These are phyloP conservation scores for Botryosphaeria dothidea DNA, from an alignment of 2,329 filamentous ascomycete species.

Conservation along the genomic window DNA sequence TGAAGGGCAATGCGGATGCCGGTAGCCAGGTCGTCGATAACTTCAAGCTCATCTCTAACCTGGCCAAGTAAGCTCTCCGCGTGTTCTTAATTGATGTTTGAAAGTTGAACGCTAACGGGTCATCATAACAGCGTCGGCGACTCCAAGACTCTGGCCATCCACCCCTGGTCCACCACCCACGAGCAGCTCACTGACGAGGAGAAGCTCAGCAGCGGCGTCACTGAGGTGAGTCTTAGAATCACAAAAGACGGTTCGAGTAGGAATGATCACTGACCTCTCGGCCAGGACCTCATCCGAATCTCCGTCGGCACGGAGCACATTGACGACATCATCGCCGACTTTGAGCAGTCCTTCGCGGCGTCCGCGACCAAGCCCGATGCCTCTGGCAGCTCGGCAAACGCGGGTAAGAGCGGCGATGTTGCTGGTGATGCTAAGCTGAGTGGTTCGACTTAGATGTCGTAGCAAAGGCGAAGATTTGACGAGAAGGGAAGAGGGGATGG, in stretches of 20 bases:
- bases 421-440: constrained; percentile 27
- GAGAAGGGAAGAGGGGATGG: not conserved
- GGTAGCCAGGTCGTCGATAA: constrained; percentile 88
- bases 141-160: constrained; percentile 90
- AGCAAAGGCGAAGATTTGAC: not conserved
- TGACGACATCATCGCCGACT: constrained; percentile 94
- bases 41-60: constrained; percentile 92
- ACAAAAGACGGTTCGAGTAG: too few species aligned
- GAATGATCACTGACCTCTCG: constrained; percentile 20
- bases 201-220: constrained; percentile 77
- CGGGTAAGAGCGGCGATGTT: constrained; percentile 32
- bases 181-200: constrained; percentile 86
- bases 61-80: constrained; percentile 68
- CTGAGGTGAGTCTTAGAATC: constrained; percentile 66
- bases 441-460: constrained; percentile 6
- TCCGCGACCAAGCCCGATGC: constrained; percentile 46
- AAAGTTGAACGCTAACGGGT: constrained; percentile 1
- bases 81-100: not conserved
- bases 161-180: constrained; percentile 94
- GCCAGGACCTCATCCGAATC: constrained; percentile 84
- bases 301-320: constrained; percentile 96
- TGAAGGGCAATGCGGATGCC: constrained; percentile 82
- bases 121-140: constrained; percentile 68
- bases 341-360: constrained; percentile 82
- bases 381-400: constrained; percentile 35